A percentile compares a stretch with the other conserved stretches of the same genome.
These are phyloP conservation scores for Amaranthus palmeri DNA, from an alignment of 148 eudicot genomes.

Conservation along the genomic window DNA sequence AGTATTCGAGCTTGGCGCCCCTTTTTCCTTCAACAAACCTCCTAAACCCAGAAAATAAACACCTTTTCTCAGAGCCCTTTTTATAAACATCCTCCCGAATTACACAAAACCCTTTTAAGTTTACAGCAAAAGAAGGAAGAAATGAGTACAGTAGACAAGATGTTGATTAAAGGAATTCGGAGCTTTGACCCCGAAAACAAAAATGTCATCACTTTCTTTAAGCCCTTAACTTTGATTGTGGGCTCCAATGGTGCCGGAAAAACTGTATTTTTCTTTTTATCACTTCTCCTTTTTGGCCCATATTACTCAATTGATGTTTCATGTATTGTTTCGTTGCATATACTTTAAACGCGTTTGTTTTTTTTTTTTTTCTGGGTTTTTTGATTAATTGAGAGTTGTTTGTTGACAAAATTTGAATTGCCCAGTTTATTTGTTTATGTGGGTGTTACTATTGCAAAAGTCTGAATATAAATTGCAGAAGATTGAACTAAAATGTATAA, in stretches of 20 bases:
- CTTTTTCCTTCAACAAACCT: neutral
- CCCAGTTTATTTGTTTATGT: neutral
- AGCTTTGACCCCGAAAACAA: conserved; percentile 95
- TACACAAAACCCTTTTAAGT: neutral
- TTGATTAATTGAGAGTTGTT: neutral
- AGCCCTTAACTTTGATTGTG: conserved; percentile 87
- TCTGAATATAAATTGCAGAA: neutral
- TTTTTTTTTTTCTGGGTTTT: neutral
- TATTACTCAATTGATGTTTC: neutral
- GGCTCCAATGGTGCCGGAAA: conserved; percentile 98
- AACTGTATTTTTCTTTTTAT: conserved; percentile 42
- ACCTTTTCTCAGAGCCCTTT: neutral
- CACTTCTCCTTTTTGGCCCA: neutral
- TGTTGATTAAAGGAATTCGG: conserved; percentile 95
- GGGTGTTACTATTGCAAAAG: neutral
- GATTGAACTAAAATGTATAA: neutral
- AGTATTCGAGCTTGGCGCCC: neutral
- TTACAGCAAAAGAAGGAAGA: conserved; percentile 7
- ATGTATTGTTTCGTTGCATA: neutral
- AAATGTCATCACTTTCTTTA: conserved; percentile 85
- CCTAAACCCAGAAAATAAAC: no score
- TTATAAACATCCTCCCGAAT: neutral
- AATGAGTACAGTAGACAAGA: conserved; percentile 97
- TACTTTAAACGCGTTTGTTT: no score
- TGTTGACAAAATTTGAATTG: neutral